A percentile compares a stretch with the other conserved stretches of the same genome.
phyloP scores from a whole-genome alignment of 305 asterid genomes.

The Lippia alba region DNA sequence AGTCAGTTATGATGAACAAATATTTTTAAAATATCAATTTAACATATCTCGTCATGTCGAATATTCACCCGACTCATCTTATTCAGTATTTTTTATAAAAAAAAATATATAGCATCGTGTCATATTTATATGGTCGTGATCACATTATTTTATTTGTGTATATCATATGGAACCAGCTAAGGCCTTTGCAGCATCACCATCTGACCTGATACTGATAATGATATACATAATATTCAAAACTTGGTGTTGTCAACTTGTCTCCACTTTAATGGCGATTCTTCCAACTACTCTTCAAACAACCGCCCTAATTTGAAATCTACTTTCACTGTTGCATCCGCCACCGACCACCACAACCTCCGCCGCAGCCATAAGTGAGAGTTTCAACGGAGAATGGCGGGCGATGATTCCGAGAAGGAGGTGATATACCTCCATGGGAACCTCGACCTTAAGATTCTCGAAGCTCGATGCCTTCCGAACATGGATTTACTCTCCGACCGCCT shows the following conservation, averaged over 20 bases:
- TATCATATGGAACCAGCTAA: too few species aligned
- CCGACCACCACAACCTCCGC: slow-evolving; percentile 17
- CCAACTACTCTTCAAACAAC: slow-evolving; percentile 26
- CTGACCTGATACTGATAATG: neutral
- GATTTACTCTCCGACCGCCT: slow-evolving; percentile 79
- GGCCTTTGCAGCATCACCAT: neutral
- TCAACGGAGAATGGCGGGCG: slow-evolving; percentile 35
- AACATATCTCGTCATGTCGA: too few species aligned
- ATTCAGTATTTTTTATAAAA: too few species aligned
- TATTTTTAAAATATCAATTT: too few species aligned
- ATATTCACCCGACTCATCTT: too few species aligned
- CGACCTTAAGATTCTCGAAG: slow-evolving; percentile 77
- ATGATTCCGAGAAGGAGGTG: slow-evolving; percentile 23
- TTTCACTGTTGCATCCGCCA: slow-evolving; percentile 29
- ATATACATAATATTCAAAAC: slow-evolving; percentile 19
- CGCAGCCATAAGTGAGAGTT: slow-evolving; percentile 17
- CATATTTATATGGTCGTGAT: too few species aligned
- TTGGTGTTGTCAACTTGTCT: slow-evolving; percentile 14
- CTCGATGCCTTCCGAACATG: slow-evolving; percentile 88
- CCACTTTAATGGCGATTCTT: neutral
- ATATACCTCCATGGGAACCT: slow-evolving; percentile 86
- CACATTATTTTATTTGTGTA: too few species aligned
- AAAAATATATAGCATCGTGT: too few species aligned
- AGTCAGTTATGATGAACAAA: too few species aligned
- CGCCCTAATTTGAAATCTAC: neutral